Evolutionary conservation across 306 rosid genomes (phyloP), one percentile per base, ranked within the genome.

Genomic region (Acacia acuminata): DNA sequence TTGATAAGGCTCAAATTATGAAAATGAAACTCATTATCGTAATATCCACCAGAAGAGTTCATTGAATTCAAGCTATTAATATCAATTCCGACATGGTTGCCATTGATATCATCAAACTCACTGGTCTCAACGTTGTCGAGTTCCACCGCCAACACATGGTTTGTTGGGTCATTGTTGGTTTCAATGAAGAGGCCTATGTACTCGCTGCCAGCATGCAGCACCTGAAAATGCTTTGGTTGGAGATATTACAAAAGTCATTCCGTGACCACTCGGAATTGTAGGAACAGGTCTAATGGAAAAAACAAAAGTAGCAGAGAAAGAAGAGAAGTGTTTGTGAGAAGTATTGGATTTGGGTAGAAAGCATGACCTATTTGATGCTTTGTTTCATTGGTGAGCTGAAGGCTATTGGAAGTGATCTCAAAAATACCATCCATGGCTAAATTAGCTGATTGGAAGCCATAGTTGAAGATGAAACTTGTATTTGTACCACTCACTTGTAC

Each of bases 21-120:
- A 56, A 53, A 53, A 22, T 19, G 24, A 7, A n/a, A 56, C 30
- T 13, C 30, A 8, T 22, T 76, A 2, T 58, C 83, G 5, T 19
- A 79, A 61, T 84, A 91, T 3, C 90, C 85, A 3, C 92, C 94
- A 2, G 85, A 10, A 10, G 92, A 73, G 0, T 0, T 20, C 0
- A 0, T 61, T 0, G 92, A 93, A 0, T 42, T 22, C 68, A 91
- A 74, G 3, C 82, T 75, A 69, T 93, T 90, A 13, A 90, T 80
- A 47, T 93, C 90, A 30, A 93, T 87, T 43, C 93, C 96, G 22
- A 88, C 93, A 73, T 93, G 96, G 72, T 91, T 91, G 13, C 80
- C 88, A 51, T 90, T 67, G 79, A 89, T 93, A 63, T 93, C 95
- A 1, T 0, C 32, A 36, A 87, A 90, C 69, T 93, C 90, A 0